Conservation (phyloP, 73 alveolate genomes). For the Symbiodinium natans region DNA sequence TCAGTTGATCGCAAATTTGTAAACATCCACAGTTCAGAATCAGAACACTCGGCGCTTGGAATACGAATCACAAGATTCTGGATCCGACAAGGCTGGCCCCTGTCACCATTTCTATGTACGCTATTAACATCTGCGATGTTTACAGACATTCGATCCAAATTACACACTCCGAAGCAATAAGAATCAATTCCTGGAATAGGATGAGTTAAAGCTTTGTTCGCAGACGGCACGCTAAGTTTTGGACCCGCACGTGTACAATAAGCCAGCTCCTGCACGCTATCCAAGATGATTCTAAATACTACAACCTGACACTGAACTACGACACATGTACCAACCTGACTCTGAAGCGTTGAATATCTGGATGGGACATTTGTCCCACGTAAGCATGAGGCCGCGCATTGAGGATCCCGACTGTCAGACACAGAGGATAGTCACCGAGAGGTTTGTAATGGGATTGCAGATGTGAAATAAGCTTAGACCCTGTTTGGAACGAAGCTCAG, state of each 20-base stretch:
- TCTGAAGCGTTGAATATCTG: not conserved
- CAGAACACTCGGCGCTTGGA: not conserved
- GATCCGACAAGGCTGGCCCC: slow-evolving; percentile 2
- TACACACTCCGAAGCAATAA: not conserved
- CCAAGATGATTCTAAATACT: not conserved
- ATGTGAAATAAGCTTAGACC: not conserved
- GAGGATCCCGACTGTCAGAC: not conserved
- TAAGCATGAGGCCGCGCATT: not conserved
- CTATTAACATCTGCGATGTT: not conserved
- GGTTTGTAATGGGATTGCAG: not conserved
- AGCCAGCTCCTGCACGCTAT: not conserved
- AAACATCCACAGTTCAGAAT: not conserved
- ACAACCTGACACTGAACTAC: not conserved
- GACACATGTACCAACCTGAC: not conserved
- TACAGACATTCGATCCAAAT: not conserved
- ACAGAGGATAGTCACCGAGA: not conserved
- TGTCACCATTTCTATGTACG: not conserved
- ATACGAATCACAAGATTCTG: not conserved
- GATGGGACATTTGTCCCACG: not conserved
- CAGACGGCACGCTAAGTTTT: not conserved
- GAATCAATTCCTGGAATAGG: not conserved
- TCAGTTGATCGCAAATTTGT: not conserved
- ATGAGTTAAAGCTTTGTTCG: not conserved
- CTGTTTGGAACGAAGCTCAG: not conserved
- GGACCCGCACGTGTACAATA: not conserved